These are phyloP conservation scores for Termitomyces sp. DNA, from an alignment of 768 basidiomycete genomes.

Conservation along the genomic window DNA sequence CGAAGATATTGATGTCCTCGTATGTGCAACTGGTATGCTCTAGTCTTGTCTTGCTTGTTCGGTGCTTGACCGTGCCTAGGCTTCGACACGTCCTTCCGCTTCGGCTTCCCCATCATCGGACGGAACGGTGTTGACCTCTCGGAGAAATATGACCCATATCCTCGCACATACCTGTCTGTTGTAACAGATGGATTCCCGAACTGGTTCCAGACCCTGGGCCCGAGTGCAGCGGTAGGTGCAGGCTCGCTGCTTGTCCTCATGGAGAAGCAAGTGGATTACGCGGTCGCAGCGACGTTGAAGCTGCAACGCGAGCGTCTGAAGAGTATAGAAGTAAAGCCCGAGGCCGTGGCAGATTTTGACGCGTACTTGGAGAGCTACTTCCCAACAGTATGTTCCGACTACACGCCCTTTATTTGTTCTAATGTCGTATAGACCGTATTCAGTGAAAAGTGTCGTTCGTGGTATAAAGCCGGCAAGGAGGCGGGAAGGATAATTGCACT, in stretches of 20 bases:
- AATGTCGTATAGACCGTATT: constrained; percentile 46
- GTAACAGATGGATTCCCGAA: constrained; percentile 68
- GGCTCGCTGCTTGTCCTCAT: constrained; percentile 54
- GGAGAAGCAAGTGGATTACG: constrained; percentile 57
- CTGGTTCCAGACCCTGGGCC: constrained; percentile 56
- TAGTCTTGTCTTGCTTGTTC: neutral
- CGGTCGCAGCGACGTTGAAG: constrained; percentile 51
- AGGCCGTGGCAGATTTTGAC: constrained; percentile 62
- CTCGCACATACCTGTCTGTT: constrained; percentile 55
- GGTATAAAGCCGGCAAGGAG: constrained; percentile 61
- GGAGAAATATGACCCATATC: constrained; percentile 52
- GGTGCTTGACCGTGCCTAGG: constrained; percentile 25
- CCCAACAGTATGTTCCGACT: constrained; percentile 29
- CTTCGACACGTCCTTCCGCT: constrained; percentile 47
- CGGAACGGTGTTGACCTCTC: constrained; percentile 48
- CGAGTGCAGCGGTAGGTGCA: constrained; percentile 52
- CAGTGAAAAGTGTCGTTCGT: constrained; percentile 53
- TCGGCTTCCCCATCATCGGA: constrained; percentile 51
- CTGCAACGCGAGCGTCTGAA: constrained; percentile 60
- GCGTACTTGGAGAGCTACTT: constrained; percentile 55
- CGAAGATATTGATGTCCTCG: constrained; percentile 54
- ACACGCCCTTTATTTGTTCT: neutral
- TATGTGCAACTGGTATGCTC: constrained; percentile 56
- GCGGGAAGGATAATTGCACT: constrained; percentile 55
- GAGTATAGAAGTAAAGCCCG: constrained; percentile 55